Base-by-base conservation (phyloP, 2,329 filamentous ascomycete species). In the Pseudofabraea citricarpa region DNA sequence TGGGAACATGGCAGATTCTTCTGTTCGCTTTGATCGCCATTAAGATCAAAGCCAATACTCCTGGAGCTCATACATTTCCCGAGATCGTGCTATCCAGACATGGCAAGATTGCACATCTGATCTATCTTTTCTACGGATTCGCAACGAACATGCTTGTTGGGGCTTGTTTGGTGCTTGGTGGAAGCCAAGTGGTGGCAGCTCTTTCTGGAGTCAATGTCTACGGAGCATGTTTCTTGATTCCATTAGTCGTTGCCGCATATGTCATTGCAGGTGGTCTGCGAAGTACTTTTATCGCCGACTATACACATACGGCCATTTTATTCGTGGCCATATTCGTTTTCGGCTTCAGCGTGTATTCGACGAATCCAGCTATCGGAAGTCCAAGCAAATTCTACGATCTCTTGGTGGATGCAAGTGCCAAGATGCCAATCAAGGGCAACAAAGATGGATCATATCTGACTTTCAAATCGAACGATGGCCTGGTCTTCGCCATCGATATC, bases 141-240 rank as follows among this genome's bases (percentile, higher is more conserved):
- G 62, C 60, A 2, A 69, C 64, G 3, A 70, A 70, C 43, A 60
- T 69, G 53, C 59, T 70, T 4, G 65, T 68, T 3, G 65, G 63
- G 0, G 60, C 64, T 1, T 64, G 59, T 35, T 56, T 70, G 9
- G 60, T 69, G 2, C 57, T 68, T 3, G 63, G 64, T 5, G 67
- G 65, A 6, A 58, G 56, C 8, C 61, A 64, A 44, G 66, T 67
- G 26, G 61, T 70, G 12, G 57, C 52, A 4, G 66, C 64, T 1
- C 43, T 70, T 15, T 64, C 66, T 3, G 67, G 65, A 4, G 62
- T 70, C 39, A 67, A 68, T 33, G 62, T 69, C 21, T 69, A 68
- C 42, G 67, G 56, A 0, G 64, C 67, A 1, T 64, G 56, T 40
- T 69, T 67, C 43, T 53, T 69, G 26, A 65, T 68, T 35, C 65